Evolutionary conservation across 2,329 filamentous ascomycete species (phyloP), one percentile per base, ranked within the genome.

Genomic region (Trichoderma koningii): DNA sequence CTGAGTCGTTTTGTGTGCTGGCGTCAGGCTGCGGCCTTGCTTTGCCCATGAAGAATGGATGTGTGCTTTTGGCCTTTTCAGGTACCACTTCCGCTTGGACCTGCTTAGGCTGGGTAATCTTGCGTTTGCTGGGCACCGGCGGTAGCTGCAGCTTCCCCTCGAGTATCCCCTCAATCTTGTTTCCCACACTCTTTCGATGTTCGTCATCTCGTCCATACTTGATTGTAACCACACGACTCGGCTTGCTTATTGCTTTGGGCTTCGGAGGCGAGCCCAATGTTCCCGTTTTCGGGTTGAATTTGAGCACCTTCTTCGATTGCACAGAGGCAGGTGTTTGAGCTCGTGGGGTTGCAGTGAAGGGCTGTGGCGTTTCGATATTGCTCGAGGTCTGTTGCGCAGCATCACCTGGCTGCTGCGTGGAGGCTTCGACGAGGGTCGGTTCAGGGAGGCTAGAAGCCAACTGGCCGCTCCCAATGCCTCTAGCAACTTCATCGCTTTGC

Each of bases 151-250:
- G 67, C 6, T 70, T 70, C 38, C 74, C 73, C 21, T 72, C 69
- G 14, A 93, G 74, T 26, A 96, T 90, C 5, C 82, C 78, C 26
- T 87, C 77, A 64, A 96, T 89, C 68, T 81, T 83, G 9, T 81
- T 73, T 0, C 88, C 89, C 30, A 91, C 74, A 0, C 76, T 76
- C 38, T 74, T 71, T 45, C 82, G 81, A 45, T 76, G 78, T 30
- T 72, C 73, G 7, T 78, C 73, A 64, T 85, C 82, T 5, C 70
- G 72, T 2, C 84, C 85, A 71, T 94, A 94, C 66, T 77, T 81
- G 38, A 92, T 80, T 14, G 78, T 76, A 2, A 87, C 82, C 5
- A 90, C 66, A 23, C 75, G 75, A 5, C 76, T 73, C 45, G 78
- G 78, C 17, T 61, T 67, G 6, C 23, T 66, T 26, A 68, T 72